phyloP scores from a whole-genome alignment of 2,329 filamentous ascomycete species.

The Pseudopyricularia cyperi region DNA sequence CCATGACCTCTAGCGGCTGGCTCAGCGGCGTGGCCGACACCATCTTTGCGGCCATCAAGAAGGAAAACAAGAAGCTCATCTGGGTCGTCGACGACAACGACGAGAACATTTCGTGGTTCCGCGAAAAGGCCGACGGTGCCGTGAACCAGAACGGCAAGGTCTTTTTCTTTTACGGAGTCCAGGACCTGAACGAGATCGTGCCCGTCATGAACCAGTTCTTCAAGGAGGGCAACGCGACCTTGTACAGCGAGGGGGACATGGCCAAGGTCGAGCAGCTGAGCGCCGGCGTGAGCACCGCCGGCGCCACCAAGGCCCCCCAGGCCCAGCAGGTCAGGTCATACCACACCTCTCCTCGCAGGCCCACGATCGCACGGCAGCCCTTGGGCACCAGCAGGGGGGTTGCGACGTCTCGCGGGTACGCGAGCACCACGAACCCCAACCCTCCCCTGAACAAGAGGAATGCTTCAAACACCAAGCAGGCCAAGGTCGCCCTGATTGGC shows the following conservation, averaged over 20 bases:
- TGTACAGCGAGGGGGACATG: conserved; percentile 19
- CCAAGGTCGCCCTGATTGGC: conserved; percentile 76
- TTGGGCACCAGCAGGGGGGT: conserved; percentile 7
- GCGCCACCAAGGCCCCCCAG: conserved; percentile 39
- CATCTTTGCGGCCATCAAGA: conserved; percentile 85
- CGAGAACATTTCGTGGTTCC: conserved; percentile 97
- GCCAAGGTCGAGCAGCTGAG: neutral
- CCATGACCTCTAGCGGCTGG: conserved; percentile 90
- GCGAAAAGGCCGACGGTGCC: conserved; percentile 90
- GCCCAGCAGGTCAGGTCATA: conserved; percentile 1
- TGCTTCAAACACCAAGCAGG: conserved; percentile 64
- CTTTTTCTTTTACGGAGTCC: conserved; percentile 91
- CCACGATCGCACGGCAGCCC: conserved; percentile 1
- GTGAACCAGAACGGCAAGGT: conserved; percentile 76
- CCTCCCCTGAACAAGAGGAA: conserved; percentile 83
- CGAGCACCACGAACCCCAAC: conserved; percentile 70
- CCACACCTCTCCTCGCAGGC: conserved; percentile 1
- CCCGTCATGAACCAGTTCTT: conserved; percentile 78
- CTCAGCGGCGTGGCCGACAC: conserved; percentile 91
- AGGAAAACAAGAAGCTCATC: conserved; percentile 78
- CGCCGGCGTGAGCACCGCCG: conserved; percentile 13
- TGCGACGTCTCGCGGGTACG: conserved; percentile 32
- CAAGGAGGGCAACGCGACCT: conserved; percentile 70
- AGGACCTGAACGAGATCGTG: conserved; percentile 68
- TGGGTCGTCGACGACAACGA: conserved; percentile 97